These are phyloP conservation scores for Prunus yedoensis DNA, from an alignment of 331 rosid species.

Conservation along the genomic window DNA sequence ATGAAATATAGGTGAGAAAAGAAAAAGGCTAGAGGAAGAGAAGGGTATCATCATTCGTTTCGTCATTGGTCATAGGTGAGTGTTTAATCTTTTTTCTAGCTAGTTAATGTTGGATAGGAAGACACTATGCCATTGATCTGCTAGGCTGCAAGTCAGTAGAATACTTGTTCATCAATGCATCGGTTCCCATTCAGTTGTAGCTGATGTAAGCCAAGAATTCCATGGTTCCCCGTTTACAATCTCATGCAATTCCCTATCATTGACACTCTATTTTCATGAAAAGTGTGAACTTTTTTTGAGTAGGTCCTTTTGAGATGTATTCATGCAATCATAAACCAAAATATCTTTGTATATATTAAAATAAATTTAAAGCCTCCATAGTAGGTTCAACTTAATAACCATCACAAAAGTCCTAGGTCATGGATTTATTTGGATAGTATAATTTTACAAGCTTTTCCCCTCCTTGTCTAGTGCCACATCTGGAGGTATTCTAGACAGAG, in stretches of 20 bases:
- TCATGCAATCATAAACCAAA: not conserved
- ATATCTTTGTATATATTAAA: not conserved
- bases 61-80: slow-evolving; percentile 95
- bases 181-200: not conserved
- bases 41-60: slow-evolving; percentile 91
- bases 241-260: not conserved
- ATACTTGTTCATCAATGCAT: not conserved
- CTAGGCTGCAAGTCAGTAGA: not conserved
- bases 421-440: not conserved
- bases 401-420: not conserved
- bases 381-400: not conserved
- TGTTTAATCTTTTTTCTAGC: not conserved
- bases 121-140: not conserved
- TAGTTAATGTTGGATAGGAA: not conserved
- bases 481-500: slow-evolving; percentile 95
- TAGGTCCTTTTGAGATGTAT: not conserved
- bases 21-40: slow-evolving; percentile 95
- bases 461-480: slow-evolving; percentile 82
- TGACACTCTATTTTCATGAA: not conserved
- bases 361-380: not conserved
- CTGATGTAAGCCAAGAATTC: not conserved
- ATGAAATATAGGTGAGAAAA: slow-evolving; percentile 75
- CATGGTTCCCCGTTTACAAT: not conserved
- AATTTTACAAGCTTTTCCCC: slow-evolving; percentile 12
- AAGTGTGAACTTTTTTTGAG: not conserved